These are phyloP conservation scores for Pseudopyricularia javanii DNA, from an alignment of 2,329 filamentous ascomycete species.

Conservation along the genomic window DNA sequence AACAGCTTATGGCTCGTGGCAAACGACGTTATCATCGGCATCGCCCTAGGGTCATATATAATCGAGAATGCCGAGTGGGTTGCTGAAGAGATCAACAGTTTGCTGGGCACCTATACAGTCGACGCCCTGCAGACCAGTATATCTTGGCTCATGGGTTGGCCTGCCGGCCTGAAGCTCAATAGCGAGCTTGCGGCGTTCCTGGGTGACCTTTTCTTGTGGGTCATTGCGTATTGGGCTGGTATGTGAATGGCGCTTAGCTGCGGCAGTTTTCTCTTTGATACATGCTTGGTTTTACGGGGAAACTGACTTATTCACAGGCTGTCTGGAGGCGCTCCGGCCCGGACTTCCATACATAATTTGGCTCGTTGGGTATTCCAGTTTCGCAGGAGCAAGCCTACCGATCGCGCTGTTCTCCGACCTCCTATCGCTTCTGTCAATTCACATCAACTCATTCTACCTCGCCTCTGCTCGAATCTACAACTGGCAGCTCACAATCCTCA, in stretches of 20 bases:
- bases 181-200: slow-evolving; percentile 87
- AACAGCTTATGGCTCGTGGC: slow-evolving; percentile 97
- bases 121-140: slow-evolving; percentile 82
- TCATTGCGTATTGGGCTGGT: slow-evolving; percentile 96
- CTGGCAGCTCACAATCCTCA: slow-evolving; percentile 94
- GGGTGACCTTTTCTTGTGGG: slow-evolving; percentile 93
- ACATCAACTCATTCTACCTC: slow-evolving; percentile 97
- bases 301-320: slow-evolving; percentile 33
- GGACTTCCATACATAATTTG: slow-evolving; percentile 77
- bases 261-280: not conserved
- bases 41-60: slow-evolving; percentile 90
- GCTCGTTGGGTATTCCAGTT: slow-evolving; percentile 87
- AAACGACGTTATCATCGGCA: slow-evolving; percentile 97
- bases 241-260: slow-evolving; percentile 18
- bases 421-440: slow-evolving; percentile 78
- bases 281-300: too few relatives aligned
- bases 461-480: slow-evolving; percentile 95
- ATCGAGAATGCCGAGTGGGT: slow-evolving; percentile 88
- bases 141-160: slow-evolving; percentile 90
- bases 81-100: slow-evolving; percentile 61
- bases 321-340: slow-evolving; percentile 66
- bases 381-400: slow-evolving; percentile 92
- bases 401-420: slow-evolving; percentile 93
- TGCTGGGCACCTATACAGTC: slow-evolving; percentile 75
- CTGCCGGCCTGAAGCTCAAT: slow-evolving; percentile 89